Evolutionary conservation across 2,329 filamentous ascomycete species (phyloP), one percentile per base, ranked within the genome.

Genomic region (Trichophyton verrucosum): DNA sequence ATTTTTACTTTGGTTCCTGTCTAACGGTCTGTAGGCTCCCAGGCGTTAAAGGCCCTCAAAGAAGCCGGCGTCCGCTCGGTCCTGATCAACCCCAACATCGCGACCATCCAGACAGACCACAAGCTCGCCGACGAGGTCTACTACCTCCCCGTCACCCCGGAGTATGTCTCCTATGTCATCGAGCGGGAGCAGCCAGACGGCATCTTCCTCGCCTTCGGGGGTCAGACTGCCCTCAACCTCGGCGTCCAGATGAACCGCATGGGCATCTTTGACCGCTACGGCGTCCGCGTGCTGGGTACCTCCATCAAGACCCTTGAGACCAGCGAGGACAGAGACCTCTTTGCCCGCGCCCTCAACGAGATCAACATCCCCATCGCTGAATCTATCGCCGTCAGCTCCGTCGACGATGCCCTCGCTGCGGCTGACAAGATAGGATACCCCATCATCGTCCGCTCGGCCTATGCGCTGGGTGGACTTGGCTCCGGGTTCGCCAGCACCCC

Each of bases 141-240:
- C 82, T 97, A 96, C 77, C 86, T 97, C 42, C 94, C 94, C 61
- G 91, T 99, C 69, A 99, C 94, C 17, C 88, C 92, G 65, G 92
- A 97, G 82, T 99, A 97, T 77, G 91, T 96, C 72, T 88, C 88
- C 70, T 92, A 97, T 76, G 92, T 99, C 64, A 97, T 99, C 73
- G 91, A 97, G 80, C 87, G 88, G 71, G 94, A 97, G 78, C 85
- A 86, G 73, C 94, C 94, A 47, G 94, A 99, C 79, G 94, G 92
- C 70, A 95, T 99, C 74, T 94, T 97, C 79, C 83, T 97, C 69
- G 94, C 91, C 58, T 99, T 97, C 70, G 94, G 94, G 77, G 94
- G 94, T 59, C 94, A 99, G 81, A 99, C 94, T 40, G 94, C 89
- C 68, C 84, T 99, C 72, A 97, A 97, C 78, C 79, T 97, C 68